Evolutionary conservation across 768 basidiomycete species (phyloP), one percentile per base, ranked within the genome.

Genomic region (Xerocomus spinulosus): DNA sequence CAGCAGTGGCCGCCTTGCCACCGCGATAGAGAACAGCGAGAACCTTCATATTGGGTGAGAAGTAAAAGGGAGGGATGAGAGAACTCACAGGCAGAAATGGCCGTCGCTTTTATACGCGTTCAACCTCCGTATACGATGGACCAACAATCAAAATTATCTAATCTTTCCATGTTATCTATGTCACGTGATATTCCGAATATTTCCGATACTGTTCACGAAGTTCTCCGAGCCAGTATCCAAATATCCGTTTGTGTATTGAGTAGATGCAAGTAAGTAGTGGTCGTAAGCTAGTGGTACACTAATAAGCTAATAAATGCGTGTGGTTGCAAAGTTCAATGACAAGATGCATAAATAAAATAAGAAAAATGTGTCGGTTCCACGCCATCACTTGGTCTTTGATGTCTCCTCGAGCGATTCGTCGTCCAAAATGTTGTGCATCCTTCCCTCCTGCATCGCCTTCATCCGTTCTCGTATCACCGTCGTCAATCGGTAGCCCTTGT

Each of bases 1-100:
- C 84, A 58, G 85, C 71, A 50, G 70, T 49, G 45, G 86, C 85
- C 50, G 84, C 81, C 53, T 79, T 61, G 56, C 73, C 75, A 58
- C 85, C 86, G 51, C 78, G 73, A 68, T 86, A 87, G 43, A 87
- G 75, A 63, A 87, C 80, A 58, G 83, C 81, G 37, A 87, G 76
- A 57, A 89, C 66, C 35, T 42, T 54, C 46, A 54, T 54, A 8
- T 18, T 29, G n/a, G n/a, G 23, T 39, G 10, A 44, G 42, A 43
- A 12, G 29, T 28, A 13, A n/a, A 23, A 38, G 17, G 34, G 18
- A 12, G 20, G 35, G 13, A 34, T 24, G 49, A 18, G 17, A 18
- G 8, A 29, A 35, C 40, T 17, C n/a, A 46, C 21, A 8, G 5
- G 21, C n/a, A 5, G 15, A 28, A 5, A 39, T 12, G 5, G 13